Base-by-base conservation (phyloP, 257 asterid species). In the Solanum infundibuliforme region DNA sequence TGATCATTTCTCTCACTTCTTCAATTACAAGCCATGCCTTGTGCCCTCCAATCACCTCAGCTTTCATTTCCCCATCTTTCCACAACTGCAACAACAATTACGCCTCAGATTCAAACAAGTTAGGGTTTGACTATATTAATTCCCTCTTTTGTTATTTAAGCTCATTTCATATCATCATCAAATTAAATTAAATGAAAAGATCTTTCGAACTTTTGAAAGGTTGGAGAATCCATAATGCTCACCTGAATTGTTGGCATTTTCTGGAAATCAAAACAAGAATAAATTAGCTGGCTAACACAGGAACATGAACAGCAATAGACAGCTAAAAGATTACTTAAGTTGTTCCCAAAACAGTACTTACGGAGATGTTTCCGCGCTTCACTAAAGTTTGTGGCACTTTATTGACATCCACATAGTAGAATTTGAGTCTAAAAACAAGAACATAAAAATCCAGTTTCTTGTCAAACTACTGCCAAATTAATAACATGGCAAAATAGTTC, bases 171-270 rank as follows among this genome's bases (percentile, higher is more conserved):
- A 25, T 66, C 20, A 25, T 66, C 74, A 66, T 66, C 20, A 66
- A 10, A 12, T 8, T 48, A 27, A 66, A 66, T 12, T 2, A 66
- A 25, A 48, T 13, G 58, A 65, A n/a, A 65, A 65, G 32, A n/a
- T 65, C 32, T 89, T 58, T 29, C 8, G 2, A 23, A 38, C 69
- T 25, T 75, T 75, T 38, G 25, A n/a, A n/a, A n/a, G n/a, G n/a
- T n/a, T n/a, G n/a, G n/a, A 16, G 38, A 52, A 52, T 71, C 25
- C 23, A 31, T 43, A 29, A 2, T 88, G 62, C 94, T 92, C 88
- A 94, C 99, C 98, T 97, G 99, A 90, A 97, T 97, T 18, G 99
- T 97, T 12, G 98, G 99, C 99, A 97, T 96, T 95, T 97, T 97
- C 99, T 97, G 90, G 81, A n/a, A 5, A 81, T 4, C 18, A 46